Percentiles rank a stretch among this genome's conserved stretches.
Conservation (phyloP, 345 rosid genomes). For the Lumnitzera littorea region DNA sequence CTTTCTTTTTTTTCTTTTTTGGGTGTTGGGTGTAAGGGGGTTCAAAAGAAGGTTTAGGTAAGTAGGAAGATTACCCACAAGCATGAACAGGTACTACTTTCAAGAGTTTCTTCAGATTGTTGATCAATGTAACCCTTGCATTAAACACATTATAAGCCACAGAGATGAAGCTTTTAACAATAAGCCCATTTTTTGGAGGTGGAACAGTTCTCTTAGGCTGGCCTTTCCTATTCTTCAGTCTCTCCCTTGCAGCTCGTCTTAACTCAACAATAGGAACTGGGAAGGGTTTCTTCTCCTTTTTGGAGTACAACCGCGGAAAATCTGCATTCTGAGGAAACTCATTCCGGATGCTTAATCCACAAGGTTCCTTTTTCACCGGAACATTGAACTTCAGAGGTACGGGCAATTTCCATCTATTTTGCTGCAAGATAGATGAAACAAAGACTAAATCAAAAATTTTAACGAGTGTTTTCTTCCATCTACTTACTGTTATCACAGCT, state of each 20-base stretch:
- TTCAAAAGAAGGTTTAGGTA: neutral
- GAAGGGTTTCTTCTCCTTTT: constrained; percentile 87
- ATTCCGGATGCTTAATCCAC: constrained; percentile 30
- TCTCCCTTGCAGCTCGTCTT: constrained; percentile 89
- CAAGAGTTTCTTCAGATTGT: constrained; percentile 71
- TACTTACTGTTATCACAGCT: neutral
- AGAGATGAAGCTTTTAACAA: constrained; percentile 59
- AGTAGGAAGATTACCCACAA: constrained; percentile 55
- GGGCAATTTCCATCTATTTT: constrained; percentile 17
- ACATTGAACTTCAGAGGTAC: constrained; percentile 19
- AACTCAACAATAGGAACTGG: constrained; percentile 72
- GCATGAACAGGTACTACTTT: constrained; percentile 84
- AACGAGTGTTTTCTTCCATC: neutral
- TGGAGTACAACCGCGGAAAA: constrained; percentile 58
- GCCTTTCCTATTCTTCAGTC: constrained; percentile 61
- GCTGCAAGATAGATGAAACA: constrained; percentile 28
- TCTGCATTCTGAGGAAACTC: constrained; percentile 84
- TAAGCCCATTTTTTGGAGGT: constrained; percentile 77
- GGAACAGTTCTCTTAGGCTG: constrained; percentile 49
- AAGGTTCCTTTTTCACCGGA: constrained; percentile 25
- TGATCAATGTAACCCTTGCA: constrained; percentile 61
- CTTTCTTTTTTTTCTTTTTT: no score
- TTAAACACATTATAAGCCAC: constrained; percentile 67
- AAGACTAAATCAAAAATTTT: neutral
- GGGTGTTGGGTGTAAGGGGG: no score